These are phyloP conservation scores for Alternaria postmessia DNA, from an alignment of 2,329 filamentous ascomycete genomes.

Conservation along the genomic window DNA sequence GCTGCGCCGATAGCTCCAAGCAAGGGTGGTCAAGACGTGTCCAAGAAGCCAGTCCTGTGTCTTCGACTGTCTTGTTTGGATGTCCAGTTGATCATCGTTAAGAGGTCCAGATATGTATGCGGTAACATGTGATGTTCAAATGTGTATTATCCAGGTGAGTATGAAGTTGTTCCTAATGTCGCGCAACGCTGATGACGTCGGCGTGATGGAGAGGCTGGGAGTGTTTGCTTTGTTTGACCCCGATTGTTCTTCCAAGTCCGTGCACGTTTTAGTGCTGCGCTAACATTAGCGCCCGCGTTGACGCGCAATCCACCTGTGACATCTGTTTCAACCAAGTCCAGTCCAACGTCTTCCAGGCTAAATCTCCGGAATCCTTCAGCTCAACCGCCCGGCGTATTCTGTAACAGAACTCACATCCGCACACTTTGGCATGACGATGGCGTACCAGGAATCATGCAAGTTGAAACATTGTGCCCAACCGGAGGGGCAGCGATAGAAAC, in stretches of 20 bases:
- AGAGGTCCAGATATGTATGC: constrained; percentile 12
- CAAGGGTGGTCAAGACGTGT: constrained; percentile 41
- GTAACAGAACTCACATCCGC: constrained; percentile 2
- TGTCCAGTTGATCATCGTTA: constrained; percentile 29
- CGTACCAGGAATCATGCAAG: neutral
- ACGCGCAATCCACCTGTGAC: constrained; percentile 22
- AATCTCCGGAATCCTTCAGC: constrained; percentile 7
- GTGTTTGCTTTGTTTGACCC: constrained; percentile 13
- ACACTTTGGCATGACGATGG: neutral
- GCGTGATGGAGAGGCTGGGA: constrained; percentile 18
- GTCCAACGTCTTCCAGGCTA: constrained; percentile 9
- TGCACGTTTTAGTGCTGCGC: neutral
- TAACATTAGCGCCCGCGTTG: constrained; percentile 14
- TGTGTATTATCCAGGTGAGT: constrained; percentile 1
- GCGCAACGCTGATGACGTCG: constrained; percentile 25
- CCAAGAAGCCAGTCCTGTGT: constrained; percentile 31
- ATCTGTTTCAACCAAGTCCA: constrained; percentile 18
- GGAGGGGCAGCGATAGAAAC: constrained; percentile 4
- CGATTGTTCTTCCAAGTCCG: constrained; percentile 6
- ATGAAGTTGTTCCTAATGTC: neutral
- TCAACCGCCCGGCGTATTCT: constrained; percentile 9
- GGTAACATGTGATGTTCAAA: constrained; percentile 5
- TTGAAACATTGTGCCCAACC: constrained; percentile 10
- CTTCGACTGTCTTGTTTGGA: constrained; percentile 21
- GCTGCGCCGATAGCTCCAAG: constrained; percentile 33